Percentiles rank a stretch among this genome's conserved stretches.
phyloP scores from a whole-genome alignment of 148 eudicot genomes.

The Talinum fruticosum region DNA sequence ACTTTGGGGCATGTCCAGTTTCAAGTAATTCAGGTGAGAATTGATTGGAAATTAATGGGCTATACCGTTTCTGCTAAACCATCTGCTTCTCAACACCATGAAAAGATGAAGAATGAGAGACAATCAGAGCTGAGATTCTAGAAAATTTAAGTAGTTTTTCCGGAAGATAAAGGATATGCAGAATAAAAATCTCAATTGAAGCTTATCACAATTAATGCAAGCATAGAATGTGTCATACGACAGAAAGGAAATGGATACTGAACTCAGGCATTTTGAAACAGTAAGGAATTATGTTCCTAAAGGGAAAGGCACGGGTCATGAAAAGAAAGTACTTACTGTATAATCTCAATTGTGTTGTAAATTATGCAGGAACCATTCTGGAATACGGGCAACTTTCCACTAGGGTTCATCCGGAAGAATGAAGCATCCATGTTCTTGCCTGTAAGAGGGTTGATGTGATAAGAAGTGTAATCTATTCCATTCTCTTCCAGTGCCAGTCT shows the following conservation, averaged over 20 bases:
- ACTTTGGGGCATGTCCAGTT: background rate
- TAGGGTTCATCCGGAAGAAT: constrained; percentile 81
- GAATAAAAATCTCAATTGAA: background rate
- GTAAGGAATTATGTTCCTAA: background rate
- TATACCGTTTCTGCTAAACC: background rate
- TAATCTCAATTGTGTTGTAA: constrained; percentile 68
- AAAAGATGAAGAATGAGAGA: background rate
- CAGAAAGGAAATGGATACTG: background rate
- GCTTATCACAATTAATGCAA: background rate
- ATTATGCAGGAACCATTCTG: constrained; percentile 80
- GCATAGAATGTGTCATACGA: background rate
- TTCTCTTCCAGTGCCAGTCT: constrained; percentile 89
- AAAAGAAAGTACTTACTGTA: constrained; percentile 53
- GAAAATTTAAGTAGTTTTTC: background rate
- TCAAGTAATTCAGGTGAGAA: background rate
- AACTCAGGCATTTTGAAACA: background rate
- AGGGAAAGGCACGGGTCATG: background rate
- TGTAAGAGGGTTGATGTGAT: constrained; percentile 81
- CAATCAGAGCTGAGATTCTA: background rate
- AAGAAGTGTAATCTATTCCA: constrained; percentile 80
- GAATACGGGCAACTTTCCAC: constrained; percentile 80
- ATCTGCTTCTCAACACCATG: background rate
- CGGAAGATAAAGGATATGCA: background rate
- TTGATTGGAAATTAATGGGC: background rate
- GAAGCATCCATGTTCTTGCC: constrained; percentile 86